Evolutionary conservation across 495 filamentous ascomycete species (phyloP), one percentile per base, ranked within the genome.

Genomic region (Aspergillus panamensis): DNA sequence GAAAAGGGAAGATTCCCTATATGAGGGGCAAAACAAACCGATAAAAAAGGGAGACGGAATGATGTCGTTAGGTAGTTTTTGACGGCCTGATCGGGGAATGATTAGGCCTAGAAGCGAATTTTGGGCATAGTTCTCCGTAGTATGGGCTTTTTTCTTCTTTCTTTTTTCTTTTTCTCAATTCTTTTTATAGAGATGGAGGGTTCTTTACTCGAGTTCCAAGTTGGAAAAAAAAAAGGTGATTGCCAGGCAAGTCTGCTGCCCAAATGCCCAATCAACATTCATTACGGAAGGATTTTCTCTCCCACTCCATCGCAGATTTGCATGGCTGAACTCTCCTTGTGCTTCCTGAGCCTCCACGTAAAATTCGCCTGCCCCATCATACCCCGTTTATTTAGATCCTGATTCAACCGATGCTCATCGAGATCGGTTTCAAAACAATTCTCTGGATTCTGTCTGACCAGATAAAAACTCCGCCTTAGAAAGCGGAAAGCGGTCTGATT

Each of bases 221-320:
- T 16, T 40, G 51, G 29, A 16, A 19, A 51, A 9, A 30, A 50
- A 32, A 51, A 56, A 19, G 51, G 25, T 25, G 25, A 25, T 25
- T 25, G 25, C 5, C 25, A 25, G 25, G 25, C 25, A 57, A 47
- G 52, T 51, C 55, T 61, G 64, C 50, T 67, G 65, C 65, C 65
- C 62, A 59, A 67, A n/a, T 64, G 65, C 62, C 65, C 65, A 67
- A 64, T 64, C 54, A 67, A 55, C 51, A 47, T 25, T 44, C 47
- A 32, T 53, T 25, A 16, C 6, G 16, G 29, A 21, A 45, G 9
- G 19, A 29, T 40, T 21, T 39, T 10, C 14, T 39, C 10, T 25
- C 5, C 25, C 25, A 25, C 5, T 25, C 25, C 25, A 25, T 25
- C 25, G 25, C 25, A 25, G 25, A 25, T 25, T 25, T 25, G 5